Evolutionary conservation across 108 stramenopile genomes (phyloP).

Genomic region (Pseudonitzschia pungens): DNA sequence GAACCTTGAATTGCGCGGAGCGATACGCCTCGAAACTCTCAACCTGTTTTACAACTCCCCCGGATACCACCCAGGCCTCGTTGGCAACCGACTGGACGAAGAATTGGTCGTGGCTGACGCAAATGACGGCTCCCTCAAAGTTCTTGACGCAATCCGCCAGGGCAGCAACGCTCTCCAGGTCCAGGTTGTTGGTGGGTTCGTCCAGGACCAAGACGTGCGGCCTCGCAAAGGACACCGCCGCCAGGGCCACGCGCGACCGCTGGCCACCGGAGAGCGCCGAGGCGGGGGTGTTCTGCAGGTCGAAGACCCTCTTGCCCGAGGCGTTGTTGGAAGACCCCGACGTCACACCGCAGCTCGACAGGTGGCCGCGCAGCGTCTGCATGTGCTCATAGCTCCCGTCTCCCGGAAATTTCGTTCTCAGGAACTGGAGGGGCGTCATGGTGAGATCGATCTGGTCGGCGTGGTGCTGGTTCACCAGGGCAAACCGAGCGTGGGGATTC

Average conservation of each 20-base stretch:
- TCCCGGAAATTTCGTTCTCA: slow-evolving; percentile 40
- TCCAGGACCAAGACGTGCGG: slow-evolving; percentile 73
- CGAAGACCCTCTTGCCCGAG: slow-evolving; percentile 87
- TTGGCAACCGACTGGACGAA: slow-evolving; percentile 67
- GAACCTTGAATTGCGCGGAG: neutral
- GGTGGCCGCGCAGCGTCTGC: slow-evolving; percentile 41
- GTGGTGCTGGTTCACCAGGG: slow-evolving; percentile 82
- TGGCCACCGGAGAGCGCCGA: slow-evolving; percentile 87
- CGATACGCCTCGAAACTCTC: slow-evolving; percentile 13
- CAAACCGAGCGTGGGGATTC: slow-evolving; percentile 73
- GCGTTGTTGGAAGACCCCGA: slow-evolving; percentile 61
- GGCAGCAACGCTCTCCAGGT: slow-evolving; percentile 90
- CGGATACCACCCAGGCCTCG: slow-evolving; percentile 76
- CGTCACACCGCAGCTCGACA: slow-evolving; percentile 48
- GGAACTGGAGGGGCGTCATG: slow-evolving; percentile 68
- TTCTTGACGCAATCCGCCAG: slow-evolving; percentile 68
- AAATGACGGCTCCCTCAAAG: slow-evolving; percentile 84
- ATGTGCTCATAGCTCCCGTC: slow-evolving; percentile 39
- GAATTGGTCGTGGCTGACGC: slow-evolving; percentile 89
- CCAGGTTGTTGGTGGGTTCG: slow-evolving; percentile 83
- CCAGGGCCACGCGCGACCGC: slow-evolving; percentile 85
- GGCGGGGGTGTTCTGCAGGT: slow-evolving; percentile 69
- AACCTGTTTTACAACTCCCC: slow-evolving; percentile 25
- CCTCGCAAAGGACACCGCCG: slow-evolving; percentile 62
- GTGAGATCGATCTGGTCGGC: slow-evolving; percentile 84